These are phyloP conservation scores for Diplosphaera chodatii DNA, from an alignment of 139 green algal species.

Conservation along the genomic window DNA sequence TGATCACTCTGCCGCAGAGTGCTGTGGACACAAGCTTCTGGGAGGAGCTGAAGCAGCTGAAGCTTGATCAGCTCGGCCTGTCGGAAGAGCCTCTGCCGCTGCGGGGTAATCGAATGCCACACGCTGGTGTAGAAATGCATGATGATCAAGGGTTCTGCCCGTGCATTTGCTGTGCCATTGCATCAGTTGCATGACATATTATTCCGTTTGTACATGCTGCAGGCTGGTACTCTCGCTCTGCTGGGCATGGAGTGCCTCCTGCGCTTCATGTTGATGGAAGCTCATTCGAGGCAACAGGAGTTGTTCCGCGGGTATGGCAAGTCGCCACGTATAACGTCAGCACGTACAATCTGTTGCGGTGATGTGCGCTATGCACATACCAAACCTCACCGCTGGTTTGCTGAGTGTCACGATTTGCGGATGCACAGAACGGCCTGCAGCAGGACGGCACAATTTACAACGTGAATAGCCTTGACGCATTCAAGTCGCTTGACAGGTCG, in stretches of 20 bases:
- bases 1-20: too few relatives aligned
- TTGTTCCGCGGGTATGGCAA: neutral
- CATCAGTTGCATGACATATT: too few relatives aligned
- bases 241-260: conserved; percentile 11
- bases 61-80: conserved; percentile 54
- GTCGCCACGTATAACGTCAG: too few relatives aligned
- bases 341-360: too few relatives aligned
- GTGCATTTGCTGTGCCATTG: too few relatives aligned
- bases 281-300: neutral
- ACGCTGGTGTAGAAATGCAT: too few relatives aligned
- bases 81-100: conserved; percentile 40
- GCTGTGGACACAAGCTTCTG: conserved; percentile 78
- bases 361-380: too few relatives aligned
- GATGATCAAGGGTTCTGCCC: too few relatives aligned
- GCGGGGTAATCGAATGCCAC: conserved; percentile 10
- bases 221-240: conserved; percentile 10
- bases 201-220: too few relatives aligned
- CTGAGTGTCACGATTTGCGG: too few relatives aligned
- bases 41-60: conserved; percentile 59
- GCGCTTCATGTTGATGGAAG: conserved; percentile 7
- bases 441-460: conserved; percentile 30
- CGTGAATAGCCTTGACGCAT: conserved; percentile 72
- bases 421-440: neutral
- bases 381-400: too few relatives aligned
- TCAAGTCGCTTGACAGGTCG: conserved; percentile 45